Base-by-base conservation (phyloP, 306 rosid genomes). In the Pachyrhizus erosus region DNA sequence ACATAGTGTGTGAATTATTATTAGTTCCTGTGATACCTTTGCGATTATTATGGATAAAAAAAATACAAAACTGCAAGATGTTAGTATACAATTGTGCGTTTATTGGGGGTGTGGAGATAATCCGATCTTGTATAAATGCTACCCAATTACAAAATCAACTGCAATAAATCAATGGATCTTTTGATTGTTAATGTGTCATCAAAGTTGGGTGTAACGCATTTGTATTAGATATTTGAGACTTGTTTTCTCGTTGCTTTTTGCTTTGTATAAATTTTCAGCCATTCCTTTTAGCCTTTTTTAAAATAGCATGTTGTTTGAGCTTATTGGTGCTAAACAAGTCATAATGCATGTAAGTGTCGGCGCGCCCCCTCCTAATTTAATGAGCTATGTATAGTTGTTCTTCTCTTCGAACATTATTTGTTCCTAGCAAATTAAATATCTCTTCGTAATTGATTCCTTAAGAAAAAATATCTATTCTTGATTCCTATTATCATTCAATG, bases 401-500 rank as follows among this genome's bases (percentile, higher is more conserved):
- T 51, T 64, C 17, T n/a, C 62, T 71, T 17, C 1, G 13, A 9
- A 13, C 57, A 14, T n/a, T 66, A 52, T 49, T 74, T 51, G 65
- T 73, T 81, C 79, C 39, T 9, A 1, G n/a, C 17, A 51, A 37
- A 37, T 37, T 37, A 51, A 73, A 40, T 31, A 65, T 52, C 23
- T 74, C n/a, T 6, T 82, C 62, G 1, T 21, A 54, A 5, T 76
- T 60, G 75, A 48, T 34, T 70, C 78, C 34, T 71, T 15, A 26
- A 69, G 26, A 13, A 2, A 9, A 52, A 17, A 1, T 11, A 5
- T 60, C 37, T 13, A 62, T 62, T 29, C 2, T 33, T 61, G 17
- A 6, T 72, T 73, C 60, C 60, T 64, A 43, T 79, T 39, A 65
- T 54, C 15, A 8, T 79, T 73, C 34, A 79, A 64, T 55, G 60